Percentiles rank a stretch among this genome's conserved stretches.
Conservation (phyloP, 306 rosid genomes). For the Myrica gale region DNA sequence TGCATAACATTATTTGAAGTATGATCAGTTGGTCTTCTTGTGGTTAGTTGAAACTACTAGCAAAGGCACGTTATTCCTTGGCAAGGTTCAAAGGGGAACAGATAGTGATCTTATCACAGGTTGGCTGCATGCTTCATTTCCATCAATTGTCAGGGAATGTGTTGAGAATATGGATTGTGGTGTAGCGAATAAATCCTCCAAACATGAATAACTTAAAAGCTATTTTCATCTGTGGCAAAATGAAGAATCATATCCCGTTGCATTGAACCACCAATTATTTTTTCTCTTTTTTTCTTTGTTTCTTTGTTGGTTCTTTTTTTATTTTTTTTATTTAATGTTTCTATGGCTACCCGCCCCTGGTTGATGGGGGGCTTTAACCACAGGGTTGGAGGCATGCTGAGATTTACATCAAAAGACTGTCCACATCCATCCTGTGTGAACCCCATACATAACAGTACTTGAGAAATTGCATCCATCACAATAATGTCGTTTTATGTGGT, state of each 20-base stretch:
- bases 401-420: background rate
- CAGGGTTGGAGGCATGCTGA: background rate
- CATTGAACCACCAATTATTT: background rate
- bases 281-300: background rate
- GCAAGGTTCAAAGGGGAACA: constrained; percentile 91
- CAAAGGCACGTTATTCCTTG: constrained; percentile 84
- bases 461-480: too few species aligned
- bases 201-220: too few species aligned
- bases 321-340: background rate
- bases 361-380: background rate
- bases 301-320: too few species aligned
- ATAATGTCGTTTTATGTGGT: too few species aligned
- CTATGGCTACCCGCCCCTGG: background rate
- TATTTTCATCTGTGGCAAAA: background rate
- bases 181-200: too few species aligned
- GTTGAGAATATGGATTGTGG: too few species aligned
- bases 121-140: constrained; percentile 30
- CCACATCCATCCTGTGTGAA: background rate
- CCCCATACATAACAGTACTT: background rate
- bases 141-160: background rate
- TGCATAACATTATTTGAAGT: constrained; percentile 9
- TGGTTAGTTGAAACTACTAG: constrained; percentile 74
- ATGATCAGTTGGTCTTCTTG: constrained; percentile 17
- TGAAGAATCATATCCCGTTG: background rate
- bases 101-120: constrained; percentile 92